Base-by-base conservation (phyloP, 805 yeast species). In the Brettanomyces anomalus region DNA sequence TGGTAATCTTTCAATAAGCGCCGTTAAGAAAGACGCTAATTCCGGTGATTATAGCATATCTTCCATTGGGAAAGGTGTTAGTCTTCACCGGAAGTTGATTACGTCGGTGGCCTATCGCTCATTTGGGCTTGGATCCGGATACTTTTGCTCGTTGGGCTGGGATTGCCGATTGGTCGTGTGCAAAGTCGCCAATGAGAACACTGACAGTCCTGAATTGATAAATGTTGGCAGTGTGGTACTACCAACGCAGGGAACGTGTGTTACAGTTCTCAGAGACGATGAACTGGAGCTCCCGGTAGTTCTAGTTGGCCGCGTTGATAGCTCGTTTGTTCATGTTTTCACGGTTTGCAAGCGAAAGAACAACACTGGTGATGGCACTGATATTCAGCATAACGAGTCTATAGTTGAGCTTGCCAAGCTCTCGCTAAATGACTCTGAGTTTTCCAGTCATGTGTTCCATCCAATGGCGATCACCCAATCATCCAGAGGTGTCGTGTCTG, bases 361-460 rank as follows among this genome's bases (percentile, higher is more conserved):
- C 13, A 24, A 24, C 6, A 2, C 6, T 24, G 28, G 10, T 24
- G 28, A 1, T 24, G n/a, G n/a, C n/a, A 14, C 14, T 28, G 32
- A 28, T 28, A 14, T 28, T 14, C 13, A 28, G 10, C 32, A 28
- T 10, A 43, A 43, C 6, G 24, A 51, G 19, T 43, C 46, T 11
- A 40, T 76, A 2, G 40, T 53, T 2, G 72, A 70, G 43, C 24
- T 65, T 3, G 65, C 64, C 40, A 69, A 70, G 47, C 55, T 84
- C 5, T 79, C 90, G 0, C 60, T 83, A 38, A 83, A 81, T 57
- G 88, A 79, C 55, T 81, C 93, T 0, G 83, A 82, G 51, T 85
- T 82, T 49, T 70, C 81, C 5, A 71, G 76, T 17, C 72, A 76
- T 50, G 71, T 79, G 0, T 85, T 85, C 57, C 71, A 79, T 15